A percentile compares a stretch with the other conserved stretches of the same genome.
Evolutionary conservation across 2,329 filamentous ascomycete genomes (phyloP).

Genomic region (Plectosphaerella cucumerina): DNA sequence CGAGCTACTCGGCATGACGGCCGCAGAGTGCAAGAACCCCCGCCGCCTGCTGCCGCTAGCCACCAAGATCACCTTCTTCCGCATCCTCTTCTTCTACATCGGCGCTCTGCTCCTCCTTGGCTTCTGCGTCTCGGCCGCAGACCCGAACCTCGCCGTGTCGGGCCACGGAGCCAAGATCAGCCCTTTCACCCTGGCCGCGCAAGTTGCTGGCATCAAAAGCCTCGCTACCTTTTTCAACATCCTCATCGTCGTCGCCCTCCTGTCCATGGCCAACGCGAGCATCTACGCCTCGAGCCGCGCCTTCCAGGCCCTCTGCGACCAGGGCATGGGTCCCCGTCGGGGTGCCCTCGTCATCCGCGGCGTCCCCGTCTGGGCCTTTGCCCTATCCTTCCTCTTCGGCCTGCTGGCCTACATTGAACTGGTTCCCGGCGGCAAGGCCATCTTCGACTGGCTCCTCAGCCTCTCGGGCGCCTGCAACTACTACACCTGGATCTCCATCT

Average conservation of each 20-base stretch:
- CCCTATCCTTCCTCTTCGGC: constrained; percentile 32
- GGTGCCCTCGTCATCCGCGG: constrained; percentile 25
- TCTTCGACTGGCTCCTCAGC: constrained; percentile 43
- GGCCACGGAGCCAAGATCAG: constrained; percentile 16
- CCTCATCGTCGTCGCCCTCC: constrained; percentile 29
- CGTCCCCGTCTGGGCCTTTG: constrained; percentile 37
- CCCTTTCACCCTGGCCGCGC: constrained; percentile 22
- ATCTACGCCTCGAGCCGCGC: constrained; percentile 32
- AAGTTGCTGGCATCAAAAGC: constrained; percentile 19
- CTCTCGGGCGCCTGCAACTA: constrained; percentile 40
- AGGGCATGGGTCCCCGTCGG: constrained; percentile 27
- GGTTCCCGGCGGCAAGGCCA: constrained; percentile 26
- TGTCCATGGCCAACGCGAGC: constrained; percentile 37
- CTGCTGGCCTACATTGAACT: constrained; percentile 39
- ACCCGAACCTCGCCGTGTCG: constrained; percentile 30
- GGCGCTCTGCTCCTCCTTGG: constrained; percentile 48
- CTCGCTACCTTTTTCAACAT: constrained; percentile 27
- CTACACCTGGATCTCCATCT: constrained; percentile 45
- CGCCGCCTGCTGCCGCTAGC: constrained; percentile 71
- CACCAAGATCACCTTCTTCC: constrained; percentile 71
- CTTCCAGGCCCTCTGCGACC: constrained; percentile 27
- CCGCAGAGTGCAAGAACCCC: constrained; percentile 35
- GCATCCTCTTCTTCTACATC: constrained; percentile 52
- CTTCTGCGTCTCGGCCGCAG: constrained; percentile 41
- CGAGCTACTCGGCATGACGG: constrained; percentile 39